Evolutionary conservation across 257 asterid genomes (phyloP).

Genomic region (Striga asiatica): DNA sequence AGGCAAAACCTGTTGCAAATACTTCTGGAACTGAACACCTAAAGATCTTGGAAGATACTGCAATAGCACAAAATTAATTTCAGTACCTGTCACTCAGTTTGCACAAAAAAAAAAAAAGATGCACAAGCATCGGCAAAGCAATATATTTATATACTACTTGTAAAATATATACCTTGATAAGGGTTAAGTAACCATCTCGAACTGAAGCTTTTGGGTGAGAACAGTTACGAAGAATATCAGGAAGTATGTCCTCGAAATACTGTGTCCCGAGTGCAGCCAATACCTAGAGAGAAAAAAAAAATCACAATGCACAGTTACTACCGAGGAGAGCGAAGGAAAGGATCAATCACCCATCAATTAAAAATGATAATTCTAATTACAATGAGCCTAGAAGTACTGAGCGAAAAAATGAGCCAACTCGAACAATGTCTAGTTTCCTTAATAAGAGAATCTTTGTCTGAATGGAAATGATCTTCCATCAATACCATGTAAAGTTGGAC

Average conservation of each 20-base stretch:
- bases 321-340: background rate
- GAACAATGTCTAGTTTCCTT: background rate
- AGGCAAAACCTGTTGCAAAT: slow-evolving; percentile 90
- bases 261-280: slow-evolving; percentile 87
- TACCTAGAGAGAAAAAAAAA: slow-evolving; percentile 41
- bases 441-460: background rate
- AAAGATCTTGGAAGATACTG: slow-evolving; percentile 94
- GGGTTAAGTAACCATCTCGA: slow-evolving; percentile 88
- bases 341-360: background rate
- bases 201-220: slow-evolving; percentile 90
- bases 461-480: background rate
- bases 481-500: background rate
- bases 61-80: slow-evolving; percentile 21
- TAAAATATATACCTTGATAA: slow-evolving; percentile 55
- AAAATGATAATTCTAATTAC: background rate
- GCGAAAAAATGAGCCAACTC: slow-evolving; percentile 3
- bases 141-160: background rate
- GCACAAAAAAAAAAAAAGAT: background rate
- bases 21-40: slow-evolving; percentile 94
- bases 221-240: slow-evolving; percentile 80
- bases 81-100: slow-evolving; percentile 4
- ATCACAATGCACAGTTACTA: background rate
- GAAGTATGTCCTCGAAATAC: slow-evolving; percentile 79
- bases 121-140: background rate
- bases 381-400: background rate